Evolutionary conservation across 169 alveolate genomes (phyloP).

Genomic region (Cryptosporidium sp.): DNA sequence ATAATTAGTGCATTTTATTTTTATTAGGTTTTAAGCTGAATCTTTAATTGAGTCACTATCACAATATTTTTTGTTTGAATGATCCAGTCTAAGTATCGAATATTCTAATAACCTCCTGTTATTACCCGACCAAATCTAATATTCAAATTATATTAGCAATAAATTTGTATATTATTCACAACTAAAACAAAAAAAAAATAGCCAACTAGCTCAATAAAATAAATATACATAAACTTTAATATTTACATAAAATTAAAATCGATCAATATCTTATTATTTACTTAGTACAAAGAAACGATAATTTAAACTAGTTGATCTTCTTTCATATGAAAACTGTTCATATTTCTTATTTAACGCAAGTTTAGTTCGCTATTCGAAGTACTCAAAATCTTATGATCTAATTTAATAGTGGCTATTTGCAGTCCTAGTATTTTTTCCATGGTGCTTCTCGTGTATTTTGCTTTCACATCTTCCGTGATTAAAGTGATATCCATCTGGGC

Average conservation of each 20-base stretch:
- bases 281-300: not conserved
- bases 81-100: not conserved
- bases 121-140: too few species aligned
- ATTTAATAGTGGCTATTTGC: conserved; percentile 62
- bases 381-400: conserved; percentile 41
- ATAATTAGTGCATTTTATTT: not conserved
- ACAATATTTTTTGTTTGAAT: too few species aligned
- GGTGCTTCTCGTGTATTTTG: conserved; percentile 61
- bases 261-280: conserved; percentile 20
- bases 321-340: not conserved
- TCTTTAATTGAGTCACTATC: too few species aligned
- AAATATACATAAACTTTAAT: not conserved
- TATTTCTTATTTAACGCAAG: not conserved
- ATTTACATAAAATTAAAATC: conserved; percentile 1
- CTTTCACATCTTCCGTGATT: conserved; percentile 73
- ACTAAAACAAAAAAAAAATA: not conserved
- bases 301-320: not conserved
- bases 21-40: not conserved
- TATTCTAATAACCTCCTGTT: not conserved
- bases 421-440: conserved; percentile 60
- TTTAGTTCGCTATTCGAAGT: not conserved
- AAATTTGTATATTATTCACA: too few species aligned
- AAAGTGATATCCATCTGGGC: conserved; percentile 69
- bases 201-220: too few species aligned
- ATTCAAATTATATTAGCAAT: not conserved